A percentile compares a stretch with the other conserved stretches of the same genome.
These are phyloP conservation scores for Plasmodium vivax DNA, from an alignment of 169 alveolate species.

Conservation along the genomic window DNA sequence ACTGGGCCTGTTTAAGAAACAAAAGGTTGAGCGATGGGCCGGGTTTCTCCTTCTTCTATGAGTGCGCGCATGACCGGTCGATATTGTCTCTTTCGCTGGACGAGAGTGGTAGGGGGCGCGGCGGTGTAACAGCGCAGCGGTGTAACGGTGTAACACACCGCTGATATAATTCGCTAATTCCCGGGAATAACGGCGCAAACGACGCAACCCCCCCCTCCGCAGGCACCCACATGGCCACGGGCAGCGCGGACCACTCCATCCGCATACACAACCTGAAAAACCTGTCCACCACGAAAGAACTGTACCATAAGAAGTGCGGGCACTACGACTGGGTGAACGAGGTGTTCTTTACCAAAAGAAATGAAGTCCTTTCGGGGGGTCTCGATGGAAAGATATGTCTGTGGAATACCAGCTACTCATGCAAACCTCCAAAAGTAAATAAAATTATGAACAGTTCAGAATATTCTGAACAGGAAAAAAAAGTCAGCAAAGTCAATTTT, in stretches of 20 bases:
- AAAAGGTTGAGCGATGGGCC: constrained; percentile 70
- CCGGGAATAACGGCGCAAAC: background rate
- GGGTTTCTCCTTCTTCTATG: constrained; percentile 48
- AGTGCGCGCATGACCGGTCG: constrained; percentile 72
- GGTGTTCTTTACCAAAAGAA: constrained; percentile 71
- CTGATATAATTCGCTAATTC: background rate
- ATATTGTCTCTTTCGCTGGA: constrained; percentile 59
- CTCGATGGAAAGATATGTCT: constrained; percentile 75
- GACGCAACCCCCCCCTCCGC: background rate
- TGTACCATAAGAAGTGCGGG: constrained; percentile 74
- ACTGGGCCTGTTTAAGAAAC: constrained; percentile 42
- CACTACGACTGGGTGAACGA: constrained; percentile 73
- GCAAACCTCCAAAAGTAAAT: constrained; percentile 49
- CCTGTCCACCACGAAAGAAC: constrained; percentile 49
- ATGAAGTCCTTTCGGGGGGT: constrained; percentile 76
- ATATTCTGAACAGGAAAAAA: constrained; percentile 63
- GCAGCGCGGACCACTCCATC: constrained; percentile 71
- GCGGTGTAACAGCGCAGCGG: background rate
- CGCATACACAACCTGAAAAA: constrained; percentile 64
- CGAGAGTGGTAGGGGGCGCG: constrained; percentile 50
- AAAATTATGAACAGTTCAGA: constrained; percentile 71
- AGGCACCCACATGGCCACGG: constrained; percentile 75
- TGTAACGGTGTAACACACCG: background rate
- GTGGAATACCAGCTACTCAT: constrained; percentile 61
- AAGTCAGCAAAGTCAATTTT: constrained; percentile 46